A percentile compares a stretch with the other conserved stretches of the same genome.
These are phyloP conservation scores for Tieghemostelium lacteum DNA, from an alignment of 78 protist genomes.

Conservation along the genomic window DNA sequence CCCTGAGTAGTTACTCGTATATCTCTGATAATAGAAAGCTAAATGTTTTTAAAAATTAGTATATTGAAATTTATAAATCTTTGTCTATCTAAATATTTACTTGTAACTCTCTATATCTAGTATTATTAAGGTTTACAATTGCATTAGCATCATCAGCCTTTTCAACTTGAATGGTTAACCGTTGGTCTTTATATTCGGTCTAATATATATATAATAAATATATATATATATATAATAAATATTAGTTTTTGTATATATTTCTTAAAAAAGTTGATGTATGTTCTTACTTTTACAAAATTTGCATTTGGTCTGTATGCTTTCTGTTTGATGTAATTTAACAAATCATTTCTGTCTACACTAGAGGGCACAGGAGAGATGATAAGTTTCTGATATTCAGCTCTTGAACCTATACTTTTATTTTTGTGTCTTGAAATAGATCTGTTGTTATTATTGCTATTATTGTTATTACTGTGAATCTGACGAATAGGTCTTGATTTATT, in stretches of 20 bases:
- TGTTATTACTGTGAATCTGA: too few species aligned
- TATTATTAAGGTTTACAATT: not conserved
- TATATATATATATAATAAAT: not conserved
- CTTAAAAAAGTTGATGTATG: not conserved
- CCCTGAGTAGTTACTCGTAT: too few species aligned
- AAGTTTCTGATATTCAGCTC: constrained; percentile 4
- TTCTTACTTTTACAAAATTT: constrained; percentile 28
- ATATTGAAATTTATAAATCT: not conserved
- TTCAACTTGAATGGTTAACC: constrained; percentile 7
- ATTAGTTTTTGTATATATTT: too few species aligned
- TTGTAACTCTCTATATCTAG: constrained; percentile 38
- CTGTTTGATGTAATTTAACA: constrained; percentile 13
- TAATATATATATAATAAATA: not conserved
- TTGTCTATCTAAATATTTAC: not conserved
- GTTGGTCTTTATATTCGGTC: constrained; percentile 30
- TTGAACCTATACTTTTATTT: too few species aligned
- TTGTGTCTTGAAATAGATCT: too few species aligned
- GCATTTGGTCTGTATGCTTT: constrained; percentile 34
- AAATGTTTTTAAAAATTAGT: not conserved
- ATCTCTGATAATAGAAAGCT: constrained; percentile 30
- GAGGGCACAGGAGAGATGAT: constrained; percentile 16
- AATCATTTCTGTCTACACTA: constrained; percentile 24
- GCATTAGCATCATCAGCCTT: constrained; percentile 23
- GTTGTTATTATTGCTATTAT: too few species aligned
- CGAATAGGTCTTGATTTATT: too few species aligned